Conservation (phyloP, 371 early-diverging fungal genomes). For the Lichtheimia ornata region DNA sequence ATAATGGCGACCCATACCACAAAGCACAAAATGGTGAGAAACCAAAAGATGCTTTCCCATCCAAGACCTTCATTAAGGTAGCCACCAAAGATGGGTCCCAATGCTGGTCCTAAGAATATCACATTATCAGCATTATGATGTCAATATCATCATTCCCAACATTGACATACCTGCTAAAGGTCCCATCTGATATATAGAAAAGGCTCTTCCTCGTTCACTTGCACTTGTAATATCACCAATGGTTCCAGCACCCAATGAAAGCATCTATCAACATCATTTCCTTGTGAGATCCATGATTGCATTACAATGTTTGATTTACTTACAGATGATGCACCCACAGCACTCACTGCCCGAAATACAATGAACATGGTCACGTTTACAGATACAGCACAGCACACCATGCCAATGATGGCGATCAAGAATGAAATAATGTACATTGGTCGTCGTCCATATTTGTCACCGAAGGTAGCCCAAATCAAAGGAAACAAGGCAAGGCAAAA, state of each 20-base stretch:
- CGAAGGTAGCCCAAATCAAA: slow-evolving; percentile 24
- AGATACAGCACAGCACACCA: slow-evolving; percentile 31
- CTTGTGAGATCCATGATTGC: neutral
- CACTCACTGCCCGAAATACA: slow-evolving; percentile 28
- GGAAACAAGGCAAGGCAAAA: slow-evolving; percentile 32
- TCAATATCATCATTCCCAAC: slow-evolving; percentile 6
- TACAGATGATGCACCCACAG: slow-evolving; percentile 29
- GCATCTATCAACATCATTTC: slow-evolving; percentile 19
- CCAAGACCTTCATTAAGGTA: slow-evolving; percentile 47
- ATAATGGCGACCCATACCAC: slow-evolving; percentile 34
- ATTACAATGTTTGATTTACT: neutral
- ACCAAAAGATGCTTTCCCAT: slow-evolving; percentile 48
- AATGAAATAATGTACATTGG: slow-evolving; percentile 29
- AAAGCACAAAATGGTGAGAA: slow-evolving; percentile 35
- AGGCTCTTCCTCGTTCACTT: slow-evolving; percentile 45
- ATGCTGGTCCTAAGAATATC: slow-evolving; percentile 18
- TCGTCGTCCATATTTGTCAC: slow-evolving; percentile 23
- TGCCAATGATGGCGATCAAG: slow-evolving; percentile 25
- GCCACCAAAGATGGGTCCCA: slow-evolving; percentile 49
- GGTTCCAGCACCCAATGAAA: slow-evolving; percentile 56
- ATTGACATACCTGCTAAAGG: slow-evolving; percentile 33
- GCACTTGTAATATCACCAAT: slow-evolving; percentile 41
- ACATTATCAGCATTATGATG: slow-evolving; percentile 27
- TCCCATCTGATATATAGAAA: slow-evolving; percentile 41
- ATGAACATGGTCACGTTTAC: slow-evolving; percentile 28